Base-by-base conservation (phyloP, 2,329 filamentous ascomycete genomes). In the Scorias spongiosa region DNA sequence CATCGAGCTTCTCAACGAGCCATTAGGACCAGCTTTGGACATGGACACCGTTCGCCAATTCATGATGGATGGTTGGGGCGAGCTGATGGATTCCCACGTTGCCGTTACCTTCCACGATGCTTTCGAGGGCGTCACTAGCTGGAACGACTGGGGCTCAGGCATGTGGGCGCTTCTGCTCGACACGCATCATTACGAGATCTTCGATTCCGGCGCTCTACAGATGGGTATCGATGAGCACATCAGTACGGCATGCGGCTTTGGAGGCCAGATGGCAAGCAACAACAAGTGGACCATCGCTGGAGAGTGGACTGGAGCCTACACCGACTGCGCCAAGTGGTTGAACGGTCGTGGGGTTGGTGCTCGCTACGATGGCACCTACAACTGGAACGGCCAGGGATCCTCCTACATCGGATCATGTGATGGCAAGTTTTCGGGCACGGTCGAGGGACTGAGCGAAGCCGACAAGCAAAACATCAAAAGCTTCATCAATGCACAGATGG, bases 131-230 rank as follows among this genome's bases (percentile, higher is more conserved):
- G 65, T 68, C 4, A 64, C 56, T 11, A 53, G 52, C 39, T 70
- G 67, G 67, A 62, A 62, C 37, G 50, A 62, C 50, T 70, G 61
- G 55, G 66, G 65, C 37, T 49, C 57, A 1, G 67, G 66, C 51
- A 65, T 67, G 61, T 62, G 58, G 55, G 60, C 61, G 39, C 49
- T 70, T 14, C 49, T 69, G 30, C 59, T 69, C 41, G 67, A 70
- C 48, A 69, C 66, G 2, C 66, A 70, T 42, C 63, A 67, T 54
- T 70, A 70, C 57, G 63, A 70, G 48, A 60, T 70, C 46, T 70
- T 70, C 50, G 60, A 63, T 52, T 53, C 54, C 34, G 55, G 54
- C 12, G 51, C 55, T 12, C 56, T 70, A 5, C 44, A 56, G 39
- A 58, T 64, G 58, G 60, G 58, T 48, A 54, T 61, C 29, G 50